These are phyloP conservation scores for Pichia cephalocereana DNA, from an alignment of 805 yeast species.

Conservation along the genomic window DNA sequence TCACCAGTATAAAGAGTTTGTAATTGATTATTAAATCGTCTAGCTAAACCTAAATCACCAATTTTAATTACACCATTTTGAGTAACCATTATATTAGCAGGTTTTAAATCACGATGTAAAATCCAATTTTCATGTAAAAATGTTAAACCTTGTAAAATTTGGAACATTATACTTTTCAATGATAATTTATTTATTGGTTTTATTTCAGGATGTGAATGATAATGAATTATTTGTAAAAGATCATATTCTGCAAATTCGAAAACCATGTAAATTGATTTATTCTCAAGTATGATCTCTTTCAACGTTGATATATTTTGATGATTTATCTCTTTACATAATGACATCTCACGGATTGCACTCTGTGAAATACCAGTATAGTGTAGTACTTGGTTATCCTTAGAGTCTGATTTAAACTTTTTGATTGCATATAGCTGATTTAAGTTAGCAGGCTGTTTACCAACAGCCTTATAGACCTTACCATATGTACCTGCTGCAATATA, in stretches of 20 bases:
- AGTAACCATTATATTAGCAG: slow-evolving; percentile 96
- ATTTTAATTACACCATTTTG: slow-evolving; percentile 85
- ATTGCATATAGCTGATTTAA: slow-evolving; percentile 57
- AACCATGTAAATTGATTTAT: slow-evolving; percentile 86
- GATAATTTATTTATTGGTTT: slow-evolving; percentile 70
- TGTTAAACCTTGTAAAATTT: slow-evolving; percentile 82
- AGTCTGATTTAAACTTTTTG: slow-evolving; percentile 90
- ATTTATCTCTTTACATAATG: slow-evolving; percentile 78
- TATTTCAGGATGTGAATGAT: slow-evolving; percentile 83
- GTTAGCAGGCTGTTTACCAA: slow-evolving; percentile 28
- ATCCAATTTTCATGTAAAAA: slow-evolving; percentile 95
- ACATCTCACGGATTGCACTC: slow-evolving; percentile 93
- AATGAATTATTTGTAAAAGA: slow-evolving; percentile 85
- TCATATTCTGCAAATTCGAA: slow-evolving; percentile 97
- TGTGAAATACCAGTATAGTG: slow-evolving; percentile 95
- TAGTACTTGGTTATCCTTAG: slow-evolving; percentile 72
- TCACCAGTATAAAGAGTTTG: slow-evolving; percentile 87
- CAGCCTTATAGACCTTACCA: slow-evolving; percentile 90
- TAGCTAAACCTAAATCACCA: slow-evolving; percentile 89
- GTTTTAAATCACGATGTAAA: slow-evolving; percentile 89
- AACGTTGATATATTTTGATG: slow-evolving; percentile 75
- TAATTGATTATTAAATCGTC: slow-evolving; percentile 77
- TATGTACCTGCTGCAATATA: slow-evolving; percentile 98
- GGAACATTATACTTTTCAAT: slow-evolving; percentile 83
- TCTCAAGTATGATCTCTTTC: slow-evolving; percentile 77